Conservation (phyloP, 306 rosid genomes). For the Cajanus cajan region DNA sequence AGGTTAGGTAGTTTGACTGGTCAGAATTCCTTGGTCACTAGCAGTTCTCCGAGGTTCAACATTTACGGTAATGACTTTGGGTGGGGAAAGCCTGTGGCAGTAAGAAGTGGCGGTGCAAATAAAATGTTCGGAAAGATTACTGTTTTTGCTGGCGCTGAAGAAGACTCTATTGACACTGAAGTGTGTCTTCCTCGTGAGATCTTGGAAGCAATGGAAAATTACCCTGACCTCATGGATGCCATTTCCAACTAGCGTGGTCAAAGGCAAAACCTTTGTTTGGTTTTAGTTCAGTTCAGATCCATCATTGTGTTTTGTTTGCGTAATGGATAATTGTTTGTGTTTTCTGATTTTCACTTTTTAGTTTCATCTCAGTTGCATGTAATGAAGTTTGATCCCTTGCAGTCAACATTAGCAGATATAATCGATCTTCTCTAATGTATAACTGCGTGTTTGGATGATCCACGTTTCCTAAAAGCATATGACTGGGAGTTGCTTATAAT, state of each 20-base stretch:
- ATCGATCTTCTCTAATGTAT: too few relatives aligned
- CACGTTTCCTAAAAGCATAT: too few relatives aligned
- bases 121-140: slow-evolving; percentile 33
- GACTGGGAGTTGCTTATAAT: too few relatives aligned
- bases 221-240: slow-evolving; percentile 25
- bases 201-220: slow-evolving; percentile 36
- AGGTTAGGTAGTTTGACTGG: accelerated
- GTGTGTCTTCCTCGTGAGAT: slow-evolving; percentile 31
- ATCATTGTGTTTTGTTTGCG: too few relatives aligned
- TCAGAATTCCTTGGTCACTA: neutral
- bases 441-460: too few relatives aligned
- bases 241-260: neutral
- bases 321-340: too few relatives aligned
- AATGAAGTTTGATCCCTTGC: too few relatives aligned
- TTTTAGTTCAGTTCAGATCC: too few relatives aligned
- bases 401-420: too few relatives aligned
- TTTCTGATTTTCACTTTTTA: too few relatives aligned
- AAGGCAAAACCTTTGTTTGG: neutral
- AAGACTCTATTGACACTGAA: slow-evolving; percentile 48
- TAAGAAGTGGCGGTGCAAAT: slow-evolving; percentile 39
- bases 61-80: slow-evolving; percentile 50
- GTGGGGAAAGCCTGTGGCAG: slow-evolving; percentile 45
- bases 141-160: slow-evolving; percentile 39
- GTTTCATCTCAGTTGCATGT: too few relatives aligned
- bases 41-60: slow-evolving; percentile 47